Percentiles rank a stretch among this genome's conserved stretches.
phyloP scores from a whole-genome alignment of 305 asterid genomes.

The Fraxinus paxiana region DNA sequence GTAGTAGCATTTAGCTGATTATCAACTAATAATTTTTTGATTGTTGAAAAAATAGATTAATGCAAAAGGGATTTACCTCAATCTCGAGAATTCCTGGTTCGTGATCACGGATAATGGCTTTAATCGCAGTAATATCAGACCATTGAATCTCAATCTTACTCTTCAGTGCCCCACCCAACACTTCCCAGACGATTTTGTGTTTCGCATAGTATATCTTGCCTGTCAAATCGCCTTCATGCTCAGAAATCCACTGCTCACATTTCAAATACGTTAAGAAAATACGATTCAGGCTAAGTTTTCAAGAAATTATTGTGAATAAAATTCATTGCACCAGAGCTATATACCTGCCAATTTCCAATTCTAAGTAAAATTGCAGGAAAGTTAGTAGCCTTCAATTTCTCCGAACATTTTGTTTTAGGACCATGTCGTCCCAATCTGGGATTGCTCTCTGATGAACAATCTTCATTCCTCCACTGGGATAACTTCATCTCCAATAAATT shows the following conservation, averaged over 20 bases:
- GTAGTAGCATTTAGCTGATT: not conserved
- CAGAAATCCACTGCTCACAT: slow-evolving; percentile 33
- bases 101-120: slow-evolving; percentile 26
- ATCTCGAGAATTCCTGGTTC: slow-evolving; percentile 40
- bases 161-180: slow-evolving; percentile 52
- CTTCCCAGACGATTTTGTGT: slow-evolving; percentile 60
- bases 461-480: not conserved
- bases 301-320: not conserved
- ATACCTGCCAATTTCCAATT: slow-evolving; percentile 76
- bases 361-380: slow-evolving; percentile 33
- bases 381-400: slow-evolving; percentile 56
- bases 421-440: not conserved
- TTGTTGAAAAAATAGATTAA: not conserved
- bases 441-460: not conserved
- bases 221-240: slow-evolving; percentile 51
- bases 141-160: slow-evolving; percentile 62
- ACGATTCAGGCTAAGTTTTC: no score
- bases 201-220: slow-evolving; percentile 50
- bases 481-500: slow-evolving; percentile 24
- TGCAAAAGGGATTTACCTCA: slow-evolving; percentile 31
- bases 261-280: no score
- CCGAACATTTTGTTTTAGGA: slow-evolving; percentile 17
- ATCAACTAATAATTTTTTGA: not conserved
- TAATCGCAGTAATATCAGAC: slow-evolving; percentile 50
- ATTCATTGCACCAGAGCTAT: not conserved